Evolutionary conservation across 1,284 basidiomycete species (phyloP), one percentile per base, ranked within the genome.

Genomic region (Marasmius fiardii): DNA sequence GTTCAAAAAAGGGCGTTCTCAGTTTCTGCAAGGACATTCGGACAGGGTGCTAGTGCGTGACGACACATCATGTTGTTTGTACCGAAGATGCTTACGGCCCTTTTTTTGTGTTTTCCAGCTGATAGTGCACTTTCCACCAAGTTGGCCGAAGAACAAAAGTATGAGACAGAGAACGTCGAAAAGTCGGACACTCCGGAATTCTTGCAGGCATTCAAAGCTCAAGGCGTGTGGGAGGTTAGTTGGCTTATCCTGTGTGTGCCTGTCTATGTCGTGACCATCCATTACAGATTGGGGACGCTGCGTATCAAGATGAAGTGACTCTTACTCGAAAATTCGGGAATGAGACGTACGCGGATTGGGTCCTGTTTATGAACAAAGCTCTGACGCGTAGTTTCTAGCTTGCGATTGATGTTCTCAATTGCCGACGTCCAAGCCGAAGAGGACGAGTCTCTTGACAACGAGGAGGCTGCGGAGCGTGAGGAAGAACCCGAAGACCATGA

Each of bases 241-340:
- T 1, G 28, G 8, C 23, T 23, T 16, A 14, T 16, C 24, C 24
- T 39, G 23, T 48, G 41, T 44, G 14, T 33, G 35, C 23, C 1
- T 31, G 10, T 31, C 4, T 31, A 43, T 28, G 34, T 33, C 52
- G 37, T 28, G 35, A 39, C 12, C 39, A 54, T 26, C 2, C 58
- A 43, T 21, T n/a, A 16, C 56, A 93, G 83, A 82, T 98, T 63
- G 77, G 85, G 60, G 93, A 97, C 68, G 70, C 71, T 28, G 63
- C 76, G 6, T 92, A 89, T 33, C 81, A 84, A 47, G 95, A 98
- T 71, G 95, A 98, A 69, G 84, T 98, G 35, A 75, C 81, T 20
- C 73, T 99, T 33, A 78, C 76, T 31, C 85, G 95, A 60, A 87
- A 86, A 63, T 98, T 95, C 69, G 95, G 94, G 61, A 94, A 93